Conservation (phyloP, 129 eudicot species). For the Artemisia annua region DNA sequence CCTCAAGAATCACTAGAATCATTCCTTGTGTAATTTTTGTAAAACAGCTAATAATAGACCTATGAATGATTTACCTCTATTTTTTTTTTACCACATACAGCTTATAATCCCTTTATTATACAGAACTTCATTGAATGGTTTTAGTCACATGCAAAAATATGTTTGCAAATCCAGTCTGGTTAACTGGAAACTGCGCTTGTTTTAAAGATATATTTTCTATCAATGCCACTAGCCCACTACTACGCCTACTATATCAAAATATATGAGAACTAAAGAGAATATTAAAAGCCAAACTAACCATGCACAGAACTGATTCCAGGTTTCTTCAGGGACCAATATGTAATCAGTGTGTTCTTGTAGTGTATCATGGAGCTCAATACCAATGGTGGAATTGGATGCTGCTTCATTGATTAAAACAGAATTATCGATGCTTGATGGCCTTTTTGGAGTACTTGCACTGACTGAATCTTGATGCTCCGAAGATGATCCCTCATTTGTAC, state of each 20-base stretch:
- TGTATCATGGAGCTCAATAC: constrained; percentile 84
- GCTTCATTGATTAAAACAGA: constrained; percentile 67
- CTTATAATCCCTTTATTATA: constrained; percentile 3
- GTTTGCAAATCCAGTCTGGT: background rate
- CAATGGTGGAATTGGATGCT: constrained; percentile 37
- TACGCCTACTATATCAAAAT: background rate
- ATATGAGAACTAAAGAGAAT: constrained; percentile 13
- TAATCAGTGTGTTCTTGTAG: constrained; percentile 93
- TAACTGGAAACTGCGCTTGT: background rate
- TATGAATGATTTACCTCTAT: constrained; percentile 15
- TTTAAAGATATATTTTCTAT: constrained; percentile 1
- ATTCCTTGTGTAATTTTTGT: too few relatives aligned
- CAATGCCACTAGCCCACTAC: constrained; percentile 12
- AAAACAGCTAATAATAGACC: constrained; percentile 18
- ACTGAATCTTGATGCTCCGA: constrained; percentile 49
- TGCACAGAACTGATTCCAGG: constrained; percentile 77
- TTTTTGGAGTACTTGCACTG: constrained; percentile 41
- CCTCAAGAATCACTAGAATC: constrained; percentile 32
- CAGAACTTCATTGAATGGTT: background rate
- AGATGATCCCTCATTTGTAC: constrained; percentile 59
- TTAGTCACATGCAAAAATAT: constrained; percentile 4
- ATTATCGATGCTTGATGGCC: constrained; percentile 79
- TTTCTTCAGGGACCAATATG: constrained; percentile 82
- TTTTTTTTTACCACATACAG: constrained; percentile 8
- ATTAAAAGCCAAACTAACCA: constrained; percentile 55